Conservation (phyloP, 2,329 filamentous ascomycete species). For the Fonsecaea monophora region DNA sequence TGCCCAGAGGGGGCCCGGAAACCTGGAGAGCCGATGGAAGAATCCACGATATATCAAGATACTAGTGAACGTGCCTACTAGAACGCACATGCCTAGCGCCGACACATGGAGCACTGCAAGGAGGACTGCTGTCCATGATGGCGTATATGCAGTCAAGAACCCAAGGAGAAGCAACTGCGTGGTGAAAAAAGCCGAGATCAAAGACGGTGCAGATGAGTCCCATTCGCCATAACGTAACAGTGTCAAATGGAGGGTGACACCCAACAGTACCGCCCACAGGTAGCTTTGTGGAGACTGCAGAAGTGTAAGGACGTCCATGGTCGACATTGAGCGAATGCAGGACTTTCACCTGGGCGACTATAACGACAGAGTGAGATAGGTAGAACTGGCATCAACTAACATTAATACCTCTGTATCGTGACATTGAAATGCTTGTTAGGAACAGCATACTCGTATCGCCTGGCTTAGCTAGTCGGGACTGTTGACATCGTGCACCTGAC, state of each 20-base stretch:
- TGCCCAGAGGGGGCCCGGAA: slow-evolving; percentile 42
- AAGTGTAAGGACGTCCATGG: background rate
- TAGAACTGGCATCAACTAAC: background rate
- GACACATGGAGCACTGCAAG: background rate
- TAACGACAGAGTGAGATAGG: background rate
- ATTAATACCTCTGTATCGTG: background rate
- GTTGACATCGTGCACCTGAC: slow-evolving; percentile 7
- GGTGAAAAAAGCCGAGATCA: slow-evolving; percentile 6
- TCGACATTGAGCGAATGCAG: background rate
- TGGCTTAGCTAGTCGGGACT: background rate
- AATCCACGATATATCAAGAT: slow-evolving; percentile 42
- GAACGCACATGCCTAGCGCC: background rate
- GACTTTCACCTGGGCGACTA: background rate
- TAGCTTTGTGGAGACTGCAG: background rate
- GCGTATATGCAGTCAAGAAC: background rate
- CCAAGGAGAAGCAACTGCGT: background rate
- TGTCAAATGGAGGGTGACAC: background rate
- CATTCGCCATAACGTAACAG: slow-evolving; percentile 12
- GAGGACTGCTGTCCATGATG: background rate
- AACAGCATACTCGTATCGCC: background rate
- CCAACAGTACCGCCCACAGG: slow-evolving; percentile 2
- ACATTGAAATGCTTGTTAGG: background rate
- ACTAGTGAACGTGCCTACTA: slow-evolving; percentile 26
- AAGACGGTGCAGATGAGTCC: background rate
- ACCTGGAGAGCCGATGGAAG: slow-evolving; percentile 41